These are phyloP conservation scores for Venturia effusa DNA, from an alignment of 2,329 filamentous ascomycete species.

Conservation along the genomic window DNA sequence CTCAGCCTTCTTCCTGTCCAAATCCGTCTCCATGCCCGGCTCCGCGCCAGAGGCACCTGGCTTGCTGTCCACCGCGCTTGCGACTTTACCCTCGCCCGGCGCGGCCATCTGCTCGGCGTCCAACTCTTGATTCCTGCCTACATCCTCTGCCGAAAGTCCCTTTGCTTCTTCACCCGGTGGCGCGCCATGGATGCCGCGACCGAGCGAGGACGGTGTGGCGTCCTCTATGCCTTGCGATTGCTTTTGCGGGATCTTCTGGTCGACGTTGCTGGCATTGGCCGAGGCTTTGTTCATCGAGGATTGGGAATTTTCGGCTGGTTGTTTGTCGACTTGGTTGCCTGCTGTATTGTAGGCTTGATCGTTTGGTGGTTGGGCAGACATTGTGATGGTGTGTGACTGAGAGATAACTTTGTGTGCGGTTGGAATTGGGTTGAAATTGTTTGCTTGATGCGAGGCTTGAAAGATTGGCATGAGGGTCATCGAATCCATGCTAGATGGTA, in stretches of 20 bases:
- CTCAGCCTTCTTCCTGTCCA: slow-evolving; percentile 41
- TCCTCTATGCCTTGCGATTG: slow-evolving; percentile 25
- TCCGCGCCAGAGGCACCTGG: slow-evolving; percentile 26
- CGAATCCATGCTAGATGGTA: not conserved
- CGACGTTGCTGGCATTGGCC: slow-evolving; percentile 14
- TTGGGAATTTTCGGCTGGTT: slow-evolving; percentile 28
- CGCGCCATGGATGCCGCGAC: slow-evolving; percentile 33
- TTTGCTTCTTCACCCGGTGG: slow-evolving; percentile 32
- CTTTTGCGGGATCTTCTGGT: slow-evolving; percentile 28
- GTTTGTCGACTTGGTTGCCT: slow-evolving; percentile 34
- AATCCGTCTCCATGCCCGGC: slow-evolving; percentile 32
- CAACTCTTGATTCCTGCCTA: slow-evolving; percentile 34
- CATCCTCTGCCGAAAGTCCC: slow-evolving; percentile 28
- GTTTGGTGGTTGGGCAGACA: slow-evolving; percentile 28
- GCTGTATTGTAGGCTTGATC: slow-evolving; percentile 35
- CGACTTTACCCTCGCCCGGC: slow-evolving; percentile 35
- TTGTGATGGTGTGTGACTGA: not conserved
- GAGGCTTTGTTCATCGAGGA: slow-evolving; percentile 21
- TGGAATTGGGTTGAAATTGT: not conserved
- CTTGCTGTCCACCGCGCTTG: slow-evolving; percentile 28
- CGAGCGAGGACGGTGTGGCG: slow-evolving; percentile 27
- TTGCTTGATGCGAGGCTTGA: not conserved
- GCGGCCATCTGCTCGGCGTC: slow-evolving; percentile 38
- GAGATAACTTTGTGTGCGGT: not conserved
- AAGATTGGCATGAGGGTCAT: not conserved